phyloP scores from a whole-genome alignment of 2,329 filamentous ascomycete species.

The Bipolaris sorokiniana region DNA sequence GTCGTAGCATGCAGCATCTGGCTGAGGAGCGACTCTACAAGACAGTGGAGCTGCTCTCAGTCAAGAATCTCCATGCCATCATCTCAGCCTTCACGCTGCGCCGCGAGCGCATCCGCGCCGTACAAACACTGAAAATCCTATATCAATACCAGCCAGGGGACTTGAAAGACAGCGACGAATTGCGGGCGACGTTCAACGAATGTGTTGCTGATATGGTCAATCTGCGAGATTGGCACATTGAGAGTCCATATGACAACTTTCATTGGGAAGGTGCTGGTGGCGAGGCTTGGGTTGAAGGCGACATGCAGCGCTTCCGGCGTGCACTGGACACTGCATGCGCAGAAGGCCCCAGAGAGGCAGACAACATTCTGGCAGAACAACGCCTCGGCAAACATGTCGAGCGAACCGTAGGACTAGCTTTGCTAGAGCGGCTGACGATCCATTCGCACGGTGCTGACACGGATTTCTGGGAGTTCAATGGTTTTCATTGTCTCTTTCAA shows the following conservation, averaged over 20 bases:
- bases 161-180: conserved; percentile 28
- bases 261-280: conserved; percentile 36
- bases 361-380: conserved; percentile 20
- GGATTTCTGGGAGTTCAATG: conserved; percentile 43
- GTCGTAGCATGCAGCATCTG: conserved; percentile 37
- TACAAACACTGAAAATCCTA: conserved; percentile 43
- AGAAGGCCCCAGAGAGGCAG: conserved; percentile 22
- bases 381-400: conserved; percentile 19
- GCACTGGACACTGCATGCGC: conserved; percentile 37
- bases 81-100: conserved; percentile 33
- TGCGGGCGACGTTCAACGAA: conserved; percentile 37
- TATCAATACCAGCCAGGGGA: conserved; percentile 32
- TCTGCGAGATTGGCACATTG: conserved; percentile 42
- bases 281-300: conserved; percentile 39
- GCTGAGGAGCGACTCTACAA: conserved; percentile 44
- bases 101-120: conserved; percentile 34
- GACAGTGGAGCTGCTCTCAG: conserved; percentile 36
- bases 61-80: conserved; percentile 34
- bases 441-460: conserved; percentile 42
- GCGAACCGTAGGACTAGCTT: conserved; percentile 32
- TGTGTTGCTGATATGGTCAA: conserved; percentile 39
- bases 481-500: conserved; percentile 44
- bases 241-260: conserved; percentile 47
- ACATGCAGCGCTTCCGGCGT: conserved; percentile 42
- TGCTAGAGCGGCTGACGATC: conserved; percentile 39